phyloP scores from a whole-genome alignment of 176 grass and related monocot species.

The Rhynchospora tenuis region DNA sequence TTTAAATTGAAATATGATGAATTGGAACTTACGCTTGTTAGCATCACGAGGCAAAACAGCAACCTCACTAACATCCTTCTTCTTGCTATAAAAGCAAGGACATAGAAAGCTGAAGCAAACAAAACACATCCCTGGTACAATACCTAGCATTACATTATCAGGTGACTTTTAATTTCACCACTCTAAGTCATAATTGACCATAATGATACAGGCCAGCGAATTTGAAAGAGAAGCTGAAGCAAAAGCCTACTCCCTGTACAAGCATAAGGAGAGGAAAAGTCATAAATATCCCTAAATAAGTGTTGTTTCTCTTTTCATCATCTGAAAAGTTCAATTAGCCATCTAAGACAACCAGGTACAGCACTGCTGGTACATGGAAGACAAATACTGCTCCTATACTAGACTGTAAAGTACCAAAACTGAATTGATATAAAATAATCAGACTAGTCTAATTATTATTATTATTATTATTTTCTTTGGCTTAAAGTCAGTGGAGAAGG shows the following conservation, averaged over 20 bases:
- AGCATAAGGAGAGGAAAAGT: not conserved
- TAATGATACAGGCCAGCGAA: not conserved
- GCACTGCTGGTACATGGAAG: not conserved
- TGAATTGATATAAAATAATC: not conserved
- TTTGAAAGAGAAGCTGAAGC: not conserved
- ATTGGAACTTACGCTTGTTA: conserved; percentile 18
- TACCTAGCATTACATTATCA: conserved; percentile 8
- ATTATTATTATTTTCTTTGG: not conserved
- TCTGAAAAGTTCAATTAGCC: not conserved
- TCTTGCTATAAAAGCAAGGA: conserved; percentile 28
- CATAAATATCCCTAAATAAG: not conserved
- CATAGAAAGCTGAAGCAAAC: conserved; percentile 18
- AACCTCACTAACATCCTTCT: conserved; percentile 20
- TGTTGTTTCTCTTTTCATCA: not conserved
- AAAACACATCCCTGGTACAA: conserved; percentile 14
- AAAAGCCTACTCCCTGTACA: conserved; percentile 5
- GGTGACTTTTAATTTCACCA: not conserved
- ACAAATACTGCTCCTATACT: not conserved
- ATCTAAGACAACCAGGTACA: not conserved
- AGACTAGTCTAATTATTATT: not conserved
- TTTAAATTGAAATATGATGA: not conserved
- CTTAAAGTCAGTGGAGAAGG: no score
- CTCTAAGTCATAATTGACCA: not conserved
- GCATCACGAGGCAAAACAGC: conserved; percentile 8
- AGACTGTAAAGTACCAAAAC: not conserved